Conservation (phyloP, 176 grass and related monocot species). For the Raddia guianensis region DNA sequence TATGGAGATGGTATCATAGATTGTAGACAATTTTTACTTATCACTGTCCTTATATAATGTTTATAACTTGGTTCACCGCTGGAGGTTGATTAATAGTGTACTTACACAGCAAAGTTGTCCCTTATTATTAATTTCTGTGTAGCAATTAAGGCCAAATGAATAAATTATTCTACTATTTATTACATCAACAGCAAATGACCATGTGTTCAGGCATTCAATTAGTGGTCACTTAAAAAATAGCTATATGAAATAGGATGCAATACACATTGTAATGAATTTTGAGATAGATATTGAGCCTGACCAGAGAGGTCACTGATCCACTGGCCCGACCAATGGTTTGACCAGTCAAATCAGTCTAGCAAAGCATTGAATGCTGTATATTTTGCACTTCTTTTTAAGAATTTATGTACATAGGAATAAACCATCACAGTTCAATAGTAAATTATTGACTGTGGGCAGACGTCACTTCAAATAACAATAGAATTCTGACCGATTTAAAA, state of each 20-base stretch:
- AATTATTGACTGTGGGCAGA: neutral
- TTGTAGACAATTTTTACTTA: neutral
- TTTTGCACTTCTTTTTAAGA: neutral
- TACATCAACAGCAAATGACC: constrained; percentile 4
- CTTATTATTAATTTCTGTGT: neutral
- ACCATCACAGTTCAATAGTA: neutral
- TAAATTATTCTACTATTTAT: neutral
- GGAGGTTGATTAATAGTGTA: neutral
- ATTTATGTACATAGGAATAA: neutral
- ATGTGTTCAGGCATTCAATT: constrained; percentile 1
- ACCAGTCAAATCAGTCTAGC: neutral
- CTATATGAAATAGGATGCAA: constrained; percentile 7
- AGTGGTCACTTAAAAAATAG: constrained; percentile 17
- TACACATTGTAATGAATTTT: constrained; percentile 10
- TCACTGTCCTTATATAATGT: neutral
- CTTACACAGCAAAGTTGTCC: constrained; percentile 2
- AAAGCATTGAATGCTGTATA: neutral
- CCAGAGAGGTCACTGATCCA: neutral
- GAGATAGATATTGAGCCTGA: neutral
- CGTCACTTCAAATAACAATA: neutral
- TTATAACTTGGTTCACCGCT: neutral
- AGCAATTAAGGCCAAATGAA: constrained; percentile 4
- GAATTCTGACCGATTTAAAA: neutral
- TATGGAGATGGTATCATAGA: neutral
- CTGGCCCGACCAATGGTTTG: neutral